Percentiles rank a stretch among this genome's conserved stretches.
Evolutionary conservation across 2,329 filamentous ascomycete genomes (phyloP).

Genomic region (Pseudocercospora vitis): DNA sequence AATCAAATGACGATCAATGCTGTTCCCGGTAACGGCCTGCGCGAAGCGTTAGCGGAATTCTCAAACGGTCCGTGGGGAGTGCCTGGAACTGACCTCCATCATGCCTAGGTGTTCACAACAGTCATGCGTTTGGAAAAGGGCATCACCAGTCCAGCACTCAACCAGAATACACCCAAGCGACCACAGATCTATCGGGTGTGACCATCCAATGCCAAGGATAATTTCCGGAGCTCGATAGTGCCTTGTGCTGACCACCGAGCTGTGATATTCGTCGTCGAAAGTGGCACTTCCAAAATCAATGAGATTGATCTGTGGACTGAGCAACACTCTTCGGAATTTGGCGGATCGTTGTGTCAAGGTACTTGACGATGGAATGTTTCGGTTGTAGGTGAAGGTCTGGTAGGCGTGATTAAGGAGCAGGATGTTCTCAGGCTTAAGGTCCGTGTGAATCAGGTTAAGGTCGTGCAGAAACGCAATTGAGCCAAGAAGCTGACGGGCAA

Average conservation of each 20-base stretch:
- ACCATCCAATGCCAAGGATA: conserved; percentile 67
- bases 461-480: conserved; percentile 98
- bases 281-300: conserved; percentile 69
- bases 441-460: conserved; percentile 93
- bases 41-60: background rate
- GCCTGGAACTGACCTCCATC: conserved; percentile 55
- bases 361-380: conserved; percentile 65
- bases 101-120: conserved; percentile 68
- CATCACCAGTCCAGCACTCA: conserved; percentile 68
- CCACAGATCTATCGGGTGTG: conserved; percentile 68
- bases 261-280: conserved; percentile 68
- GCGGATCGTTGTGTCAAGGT: conserved; percentile 58
- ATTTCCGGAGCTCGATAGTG: conserved; percentile 69
- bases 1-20: conserved; percentile 37
- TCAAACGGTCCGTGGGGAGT: background rate
- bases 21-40: conserved; percentile 35
- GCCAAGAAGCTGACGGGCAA: conserved; percentile 93
- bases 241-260: conserved; percentile 65
- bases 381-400: conserved; percentile 69
- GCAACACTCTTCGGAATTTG: conserved; percentile 61
- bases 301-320: conserved; percentile 65
- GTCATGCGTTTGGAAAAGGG: conserved; percentile 67
- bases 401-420: conserved; percentile 64
- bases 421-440: conserved; percentile 68
- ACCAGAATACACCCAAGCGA: conserved; percentile 69